Percentiles rank a stretch among this genome's conserved stretches.
These are phyloP conservation scores for Cercospora citrullina DNA, from an alignment of 2,329 filamentous ascomycete genomes.

Conservation along the genomic window DNA sequence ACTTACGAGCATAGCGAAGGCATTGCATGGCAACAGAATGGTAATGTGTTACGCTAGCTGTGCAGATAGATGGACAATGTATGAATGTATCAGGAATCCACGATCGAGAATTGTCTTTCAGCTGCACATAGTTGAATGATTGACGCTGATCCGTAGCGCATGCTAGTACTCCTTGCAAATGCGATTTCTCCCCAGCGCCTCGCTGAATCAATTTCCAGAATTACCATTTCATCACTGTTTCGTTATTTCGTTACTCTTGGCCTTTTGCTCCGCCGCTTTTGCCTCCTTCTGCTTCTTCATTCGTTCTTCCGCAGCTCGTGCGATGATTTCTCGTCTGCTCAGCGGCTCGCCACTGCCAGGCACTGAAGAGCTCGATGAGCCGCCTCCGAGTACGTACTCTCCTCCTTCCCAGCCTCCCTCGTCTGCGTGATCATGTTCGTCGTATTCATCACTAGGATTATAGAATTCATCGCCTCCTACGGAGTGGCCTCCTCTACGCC, in stretches of 20 bases:
- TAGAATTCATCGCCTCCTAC: constrained; percentile 61
- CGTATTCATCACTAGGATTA: constrained; percentile 48
- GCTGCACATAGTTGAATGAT: background rate
- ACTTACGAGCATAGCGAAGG: constrained; percentile 1
- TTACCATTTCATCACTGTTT: background rate
- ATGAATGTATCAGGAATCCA: background rate
- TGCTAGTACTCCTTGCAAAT: background rate
- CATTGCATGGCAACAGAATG: constrained; percentile 4
- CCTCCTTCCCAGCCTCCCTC: constrained; percentile 78
- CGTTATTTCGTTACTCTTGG: background rate
- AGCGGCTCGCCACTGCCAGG: constrained; percentile 46
- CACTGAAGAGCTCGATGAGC: constrained; percentile 15
- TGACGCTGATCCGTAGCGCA: background rate
- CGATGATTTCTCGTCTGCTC: constrained; percentile 72
- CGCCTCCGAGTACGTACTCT: constrained; percentile 61
- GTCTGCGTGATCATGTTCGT: constrained; percentile 54
- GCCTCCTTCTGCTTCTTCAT: constrained; percentile 54
- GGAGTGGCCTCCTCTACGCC: constrained; percentile 67
- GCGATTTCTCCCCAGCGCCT: background rate
- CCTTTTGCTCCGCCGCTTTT: constrained; percentile 32
- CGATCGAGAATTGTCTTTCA: background rate
- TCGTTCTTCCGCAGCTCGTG: constrained; percentile 70
- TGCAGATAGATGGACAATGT: background rate
- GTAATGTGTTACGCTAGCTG: constrained; percentile 5
- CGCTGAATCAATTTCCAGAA: background rate